Evolutionary conservation across 2,329 filamentous ascomycete species (phyloP).

Genomic region (Pyrenochaeta sp.): DNA sequence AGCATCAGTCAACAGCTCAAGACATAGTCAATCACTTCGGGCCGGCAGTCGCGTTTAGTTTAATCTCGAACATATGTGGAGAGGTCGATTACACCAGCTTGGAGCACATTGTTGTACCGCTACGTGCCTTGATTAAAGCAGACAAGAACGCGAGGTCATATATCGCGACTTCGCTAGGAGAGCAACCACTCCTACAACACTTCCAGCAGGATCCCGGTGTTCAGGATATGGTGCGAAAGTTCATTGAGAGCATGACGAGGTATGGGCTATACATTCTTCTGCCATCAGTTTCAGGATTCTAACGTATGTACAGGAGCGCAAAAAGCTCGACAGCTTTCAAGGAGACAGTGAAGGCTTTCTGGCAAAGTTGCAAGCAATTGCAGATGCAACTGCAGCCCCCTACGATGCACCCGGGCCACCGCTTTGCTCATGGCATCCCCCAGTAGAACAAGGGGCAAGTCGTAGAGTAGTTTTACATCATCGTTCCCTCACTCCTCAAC

Average conservation of each 20-base stretch:
- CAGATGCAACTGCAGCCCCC: constrained; percentile 47
- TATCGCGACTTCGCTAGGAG: constrained; percentile 39
- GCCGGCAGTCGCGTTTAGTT: constrained; percentile 35
- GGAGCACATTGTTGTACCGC: constrained; percentile 41
- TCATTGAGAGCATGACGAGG: constrained; percentile 45
- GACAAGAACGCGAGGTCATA: constrained; percentile 43
- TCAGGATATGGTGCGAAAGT: constrained; percentile 44
- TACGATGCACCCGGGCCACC: constrained; percentile 37
- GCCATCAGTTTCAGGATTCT: constrained; percentile 11
- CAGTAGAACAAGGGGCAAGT: not conserved
- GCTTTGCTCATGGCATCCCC: constrained; percentile 23
- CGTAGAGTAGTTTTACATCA: too few relatives aligned
- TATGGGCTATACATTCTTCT: constrained; percentile 12
- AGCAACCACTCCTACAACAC: constrained; percentile 39
- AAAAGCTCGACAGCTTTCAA: constrained; percentile 43
- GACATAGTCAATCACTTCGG: constrained; percentile 49
- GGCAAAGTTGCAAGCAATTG: constrained; percentile 47
- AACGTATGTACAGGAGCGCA: constrained; percentile 45
- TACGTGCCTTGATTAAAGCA: constrained; percentile 42
- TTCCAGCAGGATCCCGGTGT: constrained; percentile 38
- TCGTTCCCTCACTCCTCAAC: not conserved
- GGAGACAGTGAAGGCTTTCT: constrained; percentile 46
- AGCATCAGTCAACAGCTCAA: constrained; percentile 40
- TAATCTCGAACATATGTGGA: constrained; percentile 46
- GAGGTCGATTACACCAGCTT: constrained; percentile 46